Evolutionary conservation across 371 early-diverging fungal species (phyloP).

Genomic region (Rhizopus stolonifer): DNA sequence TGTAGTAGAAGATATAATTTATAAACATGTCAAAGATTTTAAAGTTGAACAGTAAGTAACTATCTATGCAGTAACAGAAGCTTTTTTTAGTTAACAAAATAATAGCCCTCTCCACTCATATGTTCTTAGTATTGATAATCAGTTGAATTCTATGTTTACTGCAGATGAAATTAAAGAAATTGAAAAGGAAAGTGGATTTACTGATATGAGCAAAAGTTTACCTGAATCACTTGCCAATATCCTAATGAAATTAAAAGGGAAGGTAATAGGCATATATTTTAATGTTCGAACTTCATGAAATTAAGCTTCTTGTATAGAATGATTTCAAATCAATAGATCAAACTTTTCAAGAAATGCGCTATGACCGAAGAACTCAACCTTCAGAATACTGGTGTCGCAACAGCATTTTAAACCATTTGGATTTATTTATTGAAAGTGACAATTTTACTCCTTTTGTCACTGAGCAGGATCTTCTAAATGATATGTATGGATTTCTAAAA

Average conservation of each 20-base stretch:
- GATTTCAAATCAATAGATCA: slow-evolving; percentile 14
- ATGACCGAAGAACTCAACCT: slow-evolving; percentile 12
- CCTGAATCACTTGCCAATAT: slow-evolving; percentile 6
- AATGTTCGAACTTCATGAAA: slow-evolving; percentile 8
- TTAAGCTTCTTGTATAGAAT: slow-evolving; percentile 11
- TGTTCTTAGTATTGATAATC: slow-evolving; percentile 8
- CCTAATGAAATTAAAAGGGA: slow-evolving; percentile 7
- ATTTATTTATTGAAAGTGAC: slow-evolving; percentile 1
- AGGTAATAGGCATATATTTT: background rate
- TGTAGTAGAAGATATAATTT: slow-evolving; percentile 11
- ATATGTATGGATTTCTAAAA: slow-evolving; percentile 8
- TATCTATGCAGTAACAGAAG: background rate
- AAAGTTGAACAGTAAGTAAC: slow-evolving; percentile 12
- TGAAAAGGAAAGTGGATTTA: slow-evolving; percentile 12
- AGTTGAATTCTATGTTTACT: slow-evolving; percentile 10
- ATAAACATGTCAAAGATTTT: slow-evolving; percentile 5
- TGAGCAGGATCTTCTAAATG: slow-evolving; percentile 9
- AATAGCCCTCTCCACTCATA: slow-evolving; percentile 13
- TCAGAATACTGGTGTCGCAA: slow-evolving; percentile 9
- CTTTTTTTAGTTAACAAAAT: slow-evolving; percentile 7
- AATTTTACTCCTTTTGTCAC: slow-evolving; percentile 3
- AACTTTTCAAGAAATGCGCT: slow-evolving; percentile 11
- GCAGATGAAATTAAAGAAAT: slow-evolving; percentile 13
- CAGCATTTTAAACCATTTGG: slow-evolving; percentile 9
- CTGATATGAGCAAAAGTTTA: slow-evolving; percentile 5